phyloP scores from a whole-genome alignment of 257 asterid species.

The Rubia yunnanensis region DNA sequence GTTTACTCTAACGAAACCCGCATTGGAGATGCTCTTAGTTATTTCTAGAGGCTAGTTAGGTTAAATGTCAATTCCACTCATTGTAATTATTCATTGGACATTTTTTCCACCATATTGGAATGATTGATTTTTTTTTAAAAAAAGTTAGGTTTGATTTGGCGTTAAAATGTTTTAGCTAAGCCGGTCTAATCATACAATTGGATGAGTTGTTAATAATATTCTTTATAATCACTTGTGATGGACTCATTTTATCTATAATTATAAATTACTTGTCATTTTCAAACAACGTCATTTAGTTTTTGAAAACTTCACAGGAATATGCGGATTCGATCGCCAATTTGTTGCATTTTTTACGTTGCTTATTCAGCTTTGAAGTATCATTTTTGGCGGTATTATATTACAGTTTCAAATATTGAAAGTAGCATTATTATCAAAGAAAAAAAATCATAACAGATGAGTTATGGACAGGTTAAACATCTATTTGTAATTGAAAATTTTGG shows the following conservation, averaged over 20 bases:
- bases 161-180: too few species aligned
- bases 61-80: too few species aligned
- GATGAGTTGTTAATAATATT: neutral
- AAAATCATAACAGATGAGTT: too few species aligned
- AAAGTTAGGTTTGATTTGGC: neutral
- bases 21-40: too few species aligned
- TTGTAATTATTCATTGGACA: too few species aligned
- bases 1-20: too few species aligned
- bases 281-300: neutral
- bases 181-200: neutral
- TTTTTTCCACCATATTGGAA: too few species aligned
- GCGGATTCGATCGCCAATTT: neutral
- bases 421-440: neutral
- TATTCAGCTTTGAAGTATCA: too few species aligned
- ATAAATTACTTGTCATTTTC: neutral
- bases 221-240: neutral
- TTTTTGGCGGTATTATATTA: neutral
- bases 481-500: too few species aligned
- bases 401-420: neutral
- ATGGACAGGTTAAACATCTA: too few species aligned
- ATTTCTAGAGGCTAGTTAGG: too few species aligned
- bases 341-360: neutral
- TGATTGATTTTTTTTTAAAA: too few species aligned
- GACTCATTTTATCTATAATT: neutral
- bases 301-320: neutral